These are phyloP conservation scores for Syzygium grande DNA, from an alignment of 345 rosid species.

Conservation along the genomic window DNA sequence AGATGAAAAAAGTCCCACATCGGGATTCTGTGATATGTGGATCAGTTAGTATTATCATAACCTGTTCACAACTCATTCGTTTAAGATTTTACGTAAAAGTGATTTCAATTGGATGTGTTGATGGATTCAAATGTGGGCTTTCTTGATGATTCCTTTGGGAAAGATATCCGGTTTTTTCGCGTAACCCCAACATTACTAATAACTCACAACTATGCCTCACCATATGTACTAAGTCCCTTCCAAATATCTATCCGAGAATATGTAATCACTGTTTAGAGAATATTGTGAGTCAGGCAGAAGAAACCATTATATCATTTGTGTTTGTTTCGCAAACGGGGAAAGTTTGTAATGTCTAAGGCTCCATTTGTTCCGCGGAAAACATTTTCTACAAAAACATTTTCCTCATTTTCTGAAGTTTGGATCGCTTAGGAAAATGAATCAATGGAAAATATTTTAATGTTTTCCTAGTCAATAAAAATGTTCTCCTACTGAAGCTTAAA, in stretches of 20 bases:
- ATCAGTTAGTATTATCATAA: not conserved
- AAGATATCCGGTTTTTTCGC: not conserved
- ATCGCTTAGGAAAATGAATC: no score
- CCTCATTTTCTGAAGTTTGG: no score
- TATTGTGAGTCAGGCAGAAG: not conserved
- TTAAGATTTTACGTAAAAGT: not conserved
- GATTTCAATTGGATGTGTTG: not conserved
- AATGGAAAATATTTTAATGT: no score
- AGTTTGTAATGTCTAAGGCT: no score
- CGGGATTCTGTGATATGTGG: not conserved
- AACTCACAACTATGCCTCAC: not conserved
- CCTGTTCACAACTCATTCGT: rapidly evolving
- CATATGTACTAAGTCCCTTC: not conserved
- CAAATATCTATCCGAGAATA: not conserved
- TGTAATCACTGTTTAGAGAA: not conserved
- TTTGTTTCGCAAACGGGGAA: no score
- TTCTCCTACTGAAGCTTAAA: no score
- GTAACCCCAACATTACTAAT: not conserved
- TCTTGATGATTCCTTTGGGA: not conserved
- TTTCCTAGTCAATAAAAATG: no score
- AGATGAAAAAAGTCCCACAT: not conserved
- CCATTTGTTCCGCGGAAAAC: no score
- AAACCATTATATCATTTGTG: not conserved
- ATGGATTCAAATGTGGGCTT: not conserved
- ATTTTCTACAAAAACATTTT: no score